Base-by-base conservation (phyloP, 352 stramenopile species). In the Phytophthora pinifolia region DNA sequence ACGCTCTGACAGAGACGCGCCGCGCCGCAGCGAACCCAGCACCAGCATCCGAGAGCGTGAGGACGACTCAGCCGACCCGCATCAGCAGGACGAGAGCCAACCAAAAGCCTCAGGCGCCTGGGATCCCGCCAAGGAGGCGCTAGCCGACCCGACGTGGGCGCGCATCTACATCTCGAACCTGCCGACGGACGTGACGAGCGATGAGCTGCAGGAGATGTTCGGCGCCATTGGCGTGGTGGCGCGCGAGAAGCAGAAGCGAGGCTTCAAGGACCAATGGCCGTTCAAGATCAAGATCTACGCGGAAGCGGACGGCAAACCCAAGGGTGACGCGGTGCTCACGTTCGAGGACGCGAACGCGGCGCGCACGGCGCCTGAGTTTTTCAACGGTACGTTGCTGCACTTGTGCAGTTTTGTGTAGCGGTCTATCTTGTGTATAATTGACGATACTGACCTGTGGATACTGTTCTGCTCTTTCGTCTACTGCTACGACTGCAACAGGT, bases 281-380 rank as follows among this genome's bases (percentile, higher is more conserved):
- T 96, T 86, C 65, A 96, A 96, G 73, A 94, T 96, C 66, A 96
- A 92, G 60, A 76, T 96, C 27, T 96, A 96, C 64, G 81, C 80
- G 54, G 85, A 94, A 47, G 67, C 86, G 10, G 67, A 65, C 47
- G 83, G 83, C 9, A 48, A 79, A 34, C 64, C 71, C 37, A 96
- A 96, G 71, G 86, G 86, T 33, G 86, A 96, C 45, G 86, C 86
- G 5, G 82, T 93, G 34, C 67, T 96, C 27, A 93, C 81, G 39
- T 96, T 85, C 48, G 86, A 96, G 68, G 86, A 96, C 51, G 49
- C 83, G 22, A 96, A 92, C 47, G 86, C 86, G 1, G 86, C 86
- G 4, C 79, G 82, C 27, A 85, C 83, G 25, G 86, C 86, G 7
- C 86, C 83, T 2, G 74, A 78, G 25, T 96, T 96, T 54, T 96